Conservation (phyloP, 208 protist species). For the Naegleria lovaniensis region DNA sequence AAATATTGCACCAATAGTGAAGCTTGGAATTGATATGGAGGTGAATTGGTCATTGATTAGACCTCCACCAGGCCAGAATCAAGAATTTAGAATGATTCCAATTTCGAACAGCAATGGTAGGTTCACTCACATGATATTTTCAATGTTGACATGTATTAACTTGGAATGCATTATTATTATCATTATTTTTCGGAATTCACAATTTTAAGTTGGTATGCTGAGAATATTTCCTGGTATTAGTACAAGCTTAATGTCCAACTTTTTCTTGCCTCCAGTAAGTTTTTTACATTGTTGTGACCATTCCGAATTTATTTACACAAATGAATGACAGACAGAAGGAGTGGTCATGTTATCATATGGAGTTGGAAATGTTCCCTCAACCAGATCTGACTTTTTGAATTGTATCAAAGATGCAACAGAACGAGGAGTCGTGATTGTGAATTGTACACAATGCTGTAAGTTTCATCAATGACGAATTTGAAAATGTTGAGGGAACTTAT, state of each 20-base stretch:
- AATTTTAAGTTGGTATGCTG: conserved; percentile 53
- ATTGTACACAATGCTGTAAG: conserved; percentile 69
- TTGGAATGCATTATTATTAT: too few relatives aligned
- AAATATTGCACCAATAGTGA: conserved; percentile 76
- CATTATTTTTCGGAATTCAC: too few relatives aligned
- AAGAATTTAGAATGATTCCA: conserved; percentile 32
- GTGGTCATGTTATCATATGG: conserved; percentile 83
- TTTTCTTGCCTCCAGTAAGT: background rate
- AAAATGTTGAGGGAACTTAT: too few relatives aligned
- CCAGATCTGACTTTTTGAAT: conserved; percentile 58
- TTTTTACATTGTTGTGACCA: background rate
- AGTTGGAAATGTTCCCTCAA: conserved; percentile 75
- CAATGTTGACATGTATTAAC: conserved; percentile 10
- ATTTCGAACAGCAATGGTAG: conserved; percentile 34
- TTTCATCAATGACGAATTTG: background rate
- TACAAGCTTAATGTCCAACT: conserved; percentile 34
- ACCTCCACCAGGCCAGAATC: conserved; percentile 47
- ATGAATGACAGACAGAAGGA: conserved; percentile 54
- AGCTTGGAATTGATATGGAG: conserved; percentile 63
- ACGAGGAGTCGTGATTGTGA: conserved; percentile 74
- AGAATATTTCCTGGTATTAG: conserved; percentile 68
- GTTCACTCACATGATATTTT: background rate
- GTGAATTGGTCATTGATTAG: conserved; percentile 51
- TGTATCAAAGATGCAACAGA: conserved; percentile 54
- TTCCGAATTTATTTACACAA: too few relatives aligned